Evolutionary conservation across 805 yeast genomes (phyloP), one percentile per base, ranked within the genome.

Genomic region (Phaffomyces opuntiae): DNA sequence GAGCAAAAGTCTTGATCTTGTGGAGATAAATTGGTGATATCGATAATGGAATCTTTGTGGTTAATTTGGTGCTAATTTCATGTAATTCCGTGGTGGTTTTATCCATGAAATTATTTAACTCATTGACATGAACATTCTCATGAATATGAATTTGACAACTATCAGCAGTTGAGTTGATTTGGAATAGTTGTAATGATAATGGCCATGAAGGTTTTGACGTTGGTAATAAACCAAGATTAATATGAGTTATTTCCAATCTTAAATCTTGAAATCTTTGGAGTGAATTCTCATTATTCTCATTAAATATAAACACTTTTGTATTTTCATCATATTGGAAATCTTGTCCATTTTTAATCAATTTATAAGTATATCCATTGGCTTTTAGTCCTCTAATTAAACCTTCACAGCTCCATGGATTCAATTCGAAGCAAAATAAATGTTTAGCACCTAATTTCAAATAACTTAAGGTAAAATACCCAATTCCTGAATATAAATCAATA

Each of bases 1-100:
- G 96, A 0, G 96, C 95, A 70, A 81, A 87, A 0, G 91, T 84
- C 64, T 87, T 88, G 45, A 88, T 85, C 52, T 68, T 75, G 50
- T 84, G 87, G 9, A 81, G 49, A 49, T 77, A 80, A 1, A 37
- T 25, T 6, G 56, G 52, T n/a, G 24, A 24, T 1, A 49, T 27
- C 25, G 26, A 34, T 7, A 48, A 5, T 29, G 31, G 13, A 9
- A 29, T 29, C 31, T 29, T 13, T 29, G 13, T 29, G 40, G 49
- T 19, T 34, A 42, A 3, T 27, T 34, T 13, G 40, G 26, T 11
- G 45, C 31, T 11, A 11, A 49, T 35, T 16, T 44, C n/a, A 3
- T 38, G 16, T 12, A 53, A 33, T 19, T 45, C 47, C 1, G 37
- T 12, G 7, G 38, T 7, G 1, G 49, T 47, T 2, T 9, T 8